These are phyloP conservation scores for Talaromyces sp. DNA, from an alignment of 2,329 filamentous ascomycete genomes.

Conservation along the genomic window DNA sequence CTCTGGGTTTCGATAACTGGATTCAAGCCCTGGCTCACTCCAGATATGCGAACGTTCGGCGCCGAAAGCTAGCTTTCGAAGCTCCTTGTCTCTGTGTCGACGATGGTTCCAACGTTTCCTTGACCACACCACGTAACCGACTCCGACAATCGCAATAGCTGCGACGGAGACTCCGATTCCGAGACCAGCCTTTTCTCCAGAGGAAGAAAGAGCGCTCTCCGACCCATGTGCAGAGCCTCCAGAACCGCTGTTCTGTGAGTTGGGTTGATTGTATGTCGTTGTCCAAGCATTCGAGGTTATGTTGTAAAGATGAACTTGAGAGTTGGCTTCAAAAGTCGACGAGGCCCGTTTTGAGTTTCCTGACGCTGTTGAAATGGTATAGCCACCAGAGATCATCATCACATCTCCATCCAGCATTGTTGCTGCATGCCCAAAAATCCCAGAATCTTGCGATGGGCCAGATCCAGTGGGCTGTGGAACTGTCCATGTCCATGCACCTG, in stretches of 20 bases:
- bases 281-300: conserved; percentile 56
- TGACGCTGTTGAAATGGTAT: conserved; percentile 42
- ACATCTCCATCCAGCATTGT: conserved; percentile 56
- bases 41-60: conserved; percentile 45
- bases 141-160: conserved; percentile 44
- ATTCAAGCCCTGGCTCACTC: conserved; percentile 35
- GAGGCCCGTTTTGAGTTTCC: conserved; percentile 31
- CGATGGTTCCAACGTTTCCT: conserved; percentile 40
- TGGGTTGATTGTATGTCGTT: conserved; percentile 50
- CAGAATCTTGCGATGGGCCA: conserved; percentile 38
- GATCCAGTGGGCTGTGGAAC: conserved; percentile 30
- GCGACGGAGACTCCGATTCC: conserved; percentile 63
- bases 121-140: conserved; percentile 48
- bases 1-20: conserved; percentile 26
- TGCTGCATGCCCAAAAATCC: conserved; percentile 58
- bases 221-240: conserved; percentile 14
- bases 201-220: conserved; percentile 20
- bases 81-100: conserved; percentile 47
- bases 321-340: conserved; percentile 30
- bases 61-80: conserved; percentile 48
- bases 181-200: conserved; percentile 50
- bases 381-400: conserved; percentile 58
- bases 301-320: conserved; percentile 55
- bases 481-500: conserved; percentile 40
- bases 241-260: conserved; percentile 13